phyloP scores from a whole-genome alignment of 495 filamentous ascomycete species.

The Staphylotrichum longicolle region DNA sequence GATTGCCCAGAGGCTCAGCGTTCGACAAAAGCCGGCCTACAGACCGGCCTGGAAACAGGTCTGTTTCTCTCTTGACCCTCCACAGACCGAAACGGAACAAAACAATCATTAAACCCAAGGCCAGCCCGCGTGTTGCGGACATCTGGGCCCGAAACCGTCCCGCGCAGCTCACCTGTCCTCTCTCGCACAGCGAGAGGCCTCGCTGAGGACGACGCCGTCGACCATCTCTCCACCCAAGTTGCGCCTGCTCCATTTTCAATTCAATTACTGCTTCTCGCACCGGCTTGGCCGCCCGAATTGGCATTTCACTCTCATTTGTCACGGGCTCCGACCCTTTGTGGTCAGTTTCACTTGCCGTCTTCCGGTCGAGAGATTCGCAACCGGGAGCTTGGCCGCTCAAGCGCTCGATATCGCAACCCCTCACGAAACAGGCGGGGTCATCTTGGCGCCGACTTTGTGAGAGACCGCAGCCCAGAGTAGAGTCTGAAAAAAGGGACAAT shows the following conservation, averaged over 20 bases:
- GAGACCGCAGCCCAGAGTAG: too few species aligned
- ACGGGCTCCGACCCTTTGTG: too few species aligned
- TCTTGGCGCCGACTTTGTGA: neutral
- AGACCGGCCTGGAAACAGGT: conserved; percentile 1
- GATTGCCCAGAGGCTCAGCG: neutral
- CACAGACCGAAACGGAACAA: neutral
- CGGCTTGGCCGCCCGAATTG: too few species aligned
- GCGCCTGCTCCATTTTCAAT: too few species aligned
- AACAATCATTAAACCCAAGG: neutral
- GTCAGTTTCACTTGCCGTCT: too few species aligned
- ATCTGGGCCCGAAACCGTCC: neutral
- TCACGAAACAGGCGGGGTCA: neutral
- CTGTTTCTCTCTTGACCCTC: neutral
- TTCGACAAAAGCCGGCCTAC: too few species aligned
- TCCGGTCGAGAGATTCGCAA: too few species aligned
- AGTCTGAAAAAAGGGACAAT: too few species aligned
- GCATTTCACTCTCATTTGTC: too few species aligned
- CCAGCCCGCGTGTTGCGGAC: neutral
- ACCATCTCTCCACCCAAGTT: neutral
- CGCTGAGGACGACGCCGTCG: neutral
- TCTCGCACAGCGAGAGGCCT: neutral
- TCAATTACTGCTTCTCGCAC: too few species aligned
- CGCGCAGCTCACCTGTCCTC: neutral
- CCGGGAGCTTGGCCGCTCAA: too few species aligned
- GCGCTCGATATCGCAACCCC: neutral